Conservation (phyloP, 2,329 filamentous ascomycete species). For the Beauveria brongniartii region DNA sequence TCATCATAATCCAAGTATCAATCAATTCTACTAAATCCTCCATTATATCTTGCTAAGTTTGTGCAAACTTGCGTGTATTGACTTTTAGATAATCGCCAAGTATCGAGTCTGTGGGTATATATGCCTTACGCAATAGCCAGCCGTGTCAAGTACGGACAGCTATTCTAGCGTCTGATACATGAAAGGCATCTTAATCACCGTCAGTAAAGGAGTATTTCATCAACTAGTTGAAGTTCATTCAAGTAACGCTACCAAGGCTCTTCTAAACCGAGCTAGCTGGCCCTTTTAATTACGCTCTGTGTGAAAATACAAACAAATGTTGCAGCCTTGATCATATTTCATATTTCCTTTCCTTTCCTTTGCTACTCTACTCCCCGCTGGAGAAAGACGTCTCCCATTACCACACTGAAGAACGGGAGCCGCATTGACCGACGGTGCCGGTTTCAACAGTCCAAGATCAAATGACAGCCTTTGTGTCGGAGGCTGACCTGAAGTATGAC, state of each 20-base stretch:
- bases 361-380: neutral
- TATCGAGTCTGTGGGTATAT: no score
- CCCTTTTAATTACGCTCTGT: neutral
- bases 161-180: no score
- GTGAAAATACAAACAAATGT: neutral
- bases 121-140: no score
- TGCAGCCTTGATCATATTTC: neutral
- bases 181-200: no score
- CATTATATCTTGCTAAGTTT: no score
- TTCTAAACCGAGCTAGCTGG: neutral
- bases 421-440: neutral
- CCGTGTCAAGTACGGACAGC: no score
- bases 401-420: neutral
- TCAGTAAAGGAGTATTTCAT: no score
- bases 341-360: neutral
- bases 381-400: constrained; percentile 2
- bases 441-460: neutral
- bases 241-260: constrained; percentile 2
- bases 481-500: constrained; percentile 19
- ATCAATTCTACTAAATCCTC: no score
- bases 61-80: no score
- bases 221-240: neutral
- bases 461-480: constrained; percentile 19
- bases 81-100: no score
- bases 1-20: no score